Evolutionary conservation across 805 yeast genomes (phyloP).

Genomic region (Metschnikowia matae): DNA sequence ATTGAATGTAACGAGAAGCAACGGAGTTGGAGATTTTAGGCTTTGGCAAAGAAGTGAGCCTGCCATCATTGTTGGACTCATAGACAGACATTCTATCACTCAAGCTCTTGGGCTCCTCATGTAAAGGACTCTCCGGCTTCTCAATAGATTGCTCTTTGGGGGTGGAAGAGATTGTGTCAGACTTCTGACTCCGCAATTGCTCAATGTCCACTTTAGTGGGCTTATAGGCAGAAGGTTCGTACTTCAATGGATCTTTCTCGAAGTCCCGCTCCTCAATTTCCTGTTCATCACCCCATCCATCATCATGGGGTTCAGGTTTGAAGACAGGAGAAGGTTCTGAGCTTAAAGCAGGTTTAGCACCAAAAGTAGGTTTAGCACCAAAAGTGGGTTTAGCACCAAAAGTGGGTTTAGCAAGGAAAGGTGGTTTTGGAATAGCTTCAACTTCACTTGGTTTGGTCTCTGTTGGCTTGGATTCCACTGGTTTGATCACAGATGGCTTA

Average conservation of each 20-base stretch:
- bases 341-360: constrained; percentile 16
- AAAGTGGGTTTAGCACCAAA: constrained; percentile 12
- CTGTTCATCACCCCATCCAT: constrained; percentile 71
- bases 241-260: constrained; percentile 44
- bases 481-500: constrained; percentile 3
- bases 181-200: constrained; percentile 47
- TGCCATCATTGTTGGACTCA: constrained; percentile 39
- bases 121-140: constrained; percentile 8
- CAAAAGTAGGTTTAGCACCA: constrained; percentile 17
- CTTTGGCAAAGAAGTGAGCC: constrained; percentile 61
- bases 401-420: constrained; percentile 15
- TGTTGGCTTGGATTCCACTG: constrained; percentile 7
- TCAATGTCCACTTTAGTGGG: constrained; percentile 62
- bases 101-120: constrained; percentile 43
- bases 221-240: constrained; percentile 58
- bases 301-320: constrained; percentile 30
- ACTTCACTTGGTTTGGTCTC: constrained; percentile 5
- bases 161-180: constrained; percentile 42
- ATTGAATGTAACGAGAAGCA: constrained; percentile 44
- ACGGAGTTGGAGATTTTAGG: constrained; percentile 52
- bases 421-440: constrained; percentile 8
- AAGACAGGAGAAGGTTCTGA: constrained; percentile 27
- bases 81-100: constrained; percentile 43
- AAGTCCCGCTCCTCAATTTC: constrained; percentile 55
- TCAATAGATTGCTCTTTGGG: constrained; percentile 23